Conservation (phyloP, 2,329 filamentous ascomycete genomes). For the Lachnellula suecica region DNA sequence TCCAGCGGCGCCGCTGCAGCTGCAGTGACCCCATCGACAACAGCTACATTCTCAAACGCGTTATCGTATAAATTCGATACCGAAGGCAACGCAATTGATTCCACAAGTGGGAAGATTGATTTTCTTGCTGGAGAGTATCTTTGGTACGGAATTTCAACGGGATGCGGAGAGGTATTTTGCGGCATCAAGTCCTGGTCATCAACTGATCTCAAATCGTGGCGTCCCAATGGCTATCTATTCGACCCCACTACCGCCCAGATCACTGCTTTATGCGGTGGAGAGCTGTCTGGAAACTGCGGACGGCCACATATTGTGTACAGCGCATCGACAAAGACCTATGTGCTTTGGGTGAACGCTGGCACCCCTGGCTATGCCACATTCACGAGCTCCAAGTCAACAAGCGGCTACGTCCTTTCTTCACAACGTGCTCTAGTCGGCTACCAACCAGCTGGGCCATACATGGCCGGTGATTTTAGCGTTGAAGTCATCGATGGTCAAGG, state of each 20-base stretch:
- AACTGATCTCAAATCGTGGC: conserved; percentile 20
- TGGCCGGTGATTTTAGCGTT: conserved; percentile 22
- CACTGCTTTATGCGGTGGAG: conserved; percentile 8
- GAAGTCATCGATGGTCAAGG: conserved; percentile 20
- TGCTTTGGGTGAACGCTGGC: conserved; percentile 18
- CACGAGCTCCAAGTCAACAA: conserved; percentile 14
- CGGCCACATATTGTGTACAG: conserved; percentile 23
- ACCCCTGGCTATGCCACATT: conserved; percentile 22
- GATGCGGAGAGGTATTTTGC: conserved; percentile 22
- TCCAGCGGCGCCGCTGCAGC: neutral
- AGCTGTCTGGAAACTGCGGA: conserved; percentile 18
- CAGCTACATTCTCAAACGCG: conserved; percentile 18
- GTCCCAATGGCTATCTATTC: conserved; percentile 21
- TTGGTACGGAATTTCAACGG: conserved; percentile 23
- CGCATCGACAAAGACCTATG: conserved; percentile 12
- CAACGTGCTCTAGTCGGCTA: conserved; percentile 18
- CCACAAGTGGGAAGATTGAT: conserved; percentile 26
- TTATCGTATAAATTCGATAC: conserved; percentile 24
- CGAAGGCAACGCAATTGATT: conserved; percentile 25
- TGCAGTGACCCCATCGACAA: conserved; percentile 5
- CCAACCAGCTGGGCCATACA: conserved; percentile 15
- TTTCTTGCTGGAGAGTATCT: conserved; percentile 21
- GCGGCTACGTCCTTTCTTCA: conserved; percentile 8
- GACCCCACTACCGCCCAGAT: conserved; percentile 20
- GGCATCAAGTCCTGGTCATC: conserved; percentile 25